Percentiles rank a stretch among this genome's conserved stretches.
Evolutionary conservation across 2,329 filamentous ascomycete genomes (phyloP).

Genomic region (Pseudogymnoascus sp.): DNA sequence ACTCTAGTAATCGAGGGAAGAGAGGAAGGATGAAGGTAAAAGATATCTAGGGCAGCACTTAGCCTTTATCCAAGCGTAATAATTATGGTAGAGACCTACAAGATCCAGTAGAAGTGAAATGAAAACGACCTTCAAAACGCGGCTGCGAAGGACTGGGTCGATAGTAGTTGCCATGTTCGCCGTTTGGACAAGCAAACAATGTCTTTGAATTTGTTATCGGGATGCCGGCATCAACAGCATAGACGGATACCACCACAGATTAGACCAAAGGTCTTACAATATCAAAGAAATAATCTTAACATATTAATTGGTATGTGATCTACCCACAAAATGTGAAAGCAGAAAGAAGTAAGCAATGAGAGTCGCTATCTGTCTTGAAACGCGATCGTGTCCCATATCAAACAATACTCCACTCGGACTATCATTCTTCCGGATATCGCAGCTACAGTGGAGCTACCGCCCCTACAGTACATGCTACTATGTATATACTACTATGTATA

Average conservation of each 20-base stretch:
- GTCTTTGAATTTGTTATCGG: neutral
- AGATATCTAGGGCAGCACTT: conserved; percentile 59
- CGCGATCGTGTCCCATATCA: neutral
- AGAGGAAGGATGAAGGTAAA: conserved; percentile 98
- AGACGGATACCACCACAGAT: neutral
- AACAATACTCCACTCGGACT: neutral
- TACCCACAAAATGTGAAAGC: neutral
- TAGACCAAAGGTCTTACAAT: neutral
- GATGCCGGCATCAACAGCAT: neutral
- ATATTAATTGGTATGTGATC: neutral
- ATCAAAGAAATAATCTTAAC: conserved; percentile 1
- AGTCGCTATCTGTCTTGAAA: neutral
- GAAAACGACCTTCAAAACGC: conserved; percentile 79
- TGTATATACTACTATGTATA: neutral
- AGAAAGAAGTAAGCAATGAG: neutral
- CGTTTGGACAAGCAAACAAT: neutral
- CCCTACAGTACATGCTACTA: neutral
- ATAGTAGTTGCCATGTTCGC: conserved; percentile 30
- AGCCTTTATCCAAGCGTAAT: conserved; percentile 10
- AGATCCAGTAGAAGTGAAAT: conserved; percentile 82
- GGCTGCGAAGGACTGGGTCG: conserved; percentile 57
- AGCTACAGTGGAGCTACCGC: neutral
- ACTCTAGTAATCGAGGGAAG: conserved; percentile 89
- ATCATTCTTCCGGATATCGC: neutral
- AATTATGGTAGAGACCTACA: conserved; percentile 43